These are phyloP conservation scores for Ophiosphaerella herpotricha DNA, from an alignment of 2,329 filamentous ascomycete genomes.

Conservation along the genomic window DNA sequence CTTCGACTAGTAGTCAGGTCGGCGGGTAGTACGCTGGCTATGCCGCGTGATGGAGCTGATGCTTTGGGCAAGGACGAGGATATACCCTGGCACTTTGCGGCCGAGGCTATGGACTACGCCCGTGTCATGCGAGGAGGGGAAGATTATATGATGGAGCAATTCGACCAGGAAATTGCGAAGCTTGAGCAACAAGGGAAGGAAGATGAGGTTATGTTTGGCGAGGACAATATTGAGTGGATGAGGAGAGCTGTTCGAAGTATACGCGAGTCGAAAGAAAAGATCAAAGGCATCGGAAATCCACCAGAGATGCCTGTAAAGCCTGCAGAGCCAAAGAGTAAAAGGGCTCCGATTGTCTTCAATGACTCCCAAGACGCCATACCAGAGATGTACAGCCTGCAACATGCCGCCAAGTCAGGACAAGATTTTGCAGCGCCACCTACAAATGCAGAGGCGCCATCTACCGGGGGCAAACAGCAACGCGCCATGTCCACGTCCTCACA, in stretches of 20 bases:
- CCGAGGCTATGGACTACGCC: constrained; percentile 92
- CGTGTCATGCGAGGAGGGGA: constrained; percentile 93
- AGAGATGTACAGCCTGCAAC: constrained; percentile 58
- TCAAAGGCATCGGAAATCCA: constrained; percentile 69
- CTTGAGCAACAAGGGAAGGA: constrained; percentile 79
- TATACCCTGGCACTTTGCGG: constrained; percentile 93
- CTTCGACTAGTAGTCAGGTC: constrained; percentile 82
- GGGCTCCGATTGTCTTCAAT: constrained; percentile 57
- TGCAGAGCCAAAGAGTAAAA: constrained; percentile 53
- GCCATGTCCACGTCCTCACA: constrained; percentile 39
- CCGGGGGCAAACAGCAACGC: constrained; percentile 15
- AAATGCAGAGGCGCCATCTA: constrained; percentile 7
- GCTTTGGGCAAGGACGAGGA: constrained; percentile 71
- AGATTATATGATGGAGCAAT: constrained; percentile 83
- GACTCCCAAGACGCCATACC: constrained; percentile 52
- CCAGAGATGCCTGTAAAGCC: constrained; percentile 59
- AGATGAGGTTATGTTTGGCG: constrained; percentile 88
- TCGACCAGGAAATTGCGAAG: constrained; percentile 75
- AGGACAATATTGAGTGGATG: constrained; percentile 86
- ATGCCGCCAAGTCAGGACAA: constrained; percentile 52
- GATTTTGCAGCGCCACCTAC: constrained; percentile 35
- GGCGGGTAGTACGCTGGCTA: constrained; percentile 79
- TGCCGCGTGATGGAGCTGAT: constrained; percentile 82
- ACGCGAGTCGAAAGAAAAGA: constrained; percentile 74
- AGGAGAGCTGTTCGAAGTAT: constrained; percentile 80